Evolutionary conservation across 192 early-diverging fungal genomes (phyloP), one percentile per base, ranked within the genome.

Genomic region (Rhizophagus sp.): DNA sequence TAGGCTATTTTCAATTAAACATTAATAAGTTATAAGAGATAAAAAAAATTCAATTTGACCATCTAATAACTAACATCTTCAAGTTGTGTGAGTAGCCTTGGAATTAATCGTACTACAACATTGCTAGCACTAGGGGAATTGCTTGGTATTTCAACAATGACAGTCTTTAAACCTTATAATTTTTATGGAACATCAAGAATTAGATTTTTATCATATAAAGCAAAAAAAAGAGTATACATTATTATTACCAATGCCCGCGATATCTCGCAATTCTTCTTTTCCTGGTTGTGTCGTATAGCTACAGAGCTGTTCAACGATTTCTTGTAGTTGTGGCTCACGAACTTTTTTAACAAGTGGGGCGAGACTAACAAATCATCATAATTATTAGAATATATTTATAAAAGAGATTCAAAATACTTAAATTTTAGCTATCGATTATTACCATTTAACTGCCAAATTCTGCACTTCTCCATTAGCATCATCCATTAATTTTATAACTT

Each of bases 391-490:
- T 27, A 27, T 4, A 44, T 30, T 36, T 50, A 15, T 73, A 76
- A 27, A 62, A 5, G 5, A 6, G 3, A 6, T 41, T 50, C 33
- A 27, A 25, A 69, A 69, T 7, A 61, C 68, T n/a, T 62, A 7
- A 24, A 72, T 62, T n/a, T 24, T 24, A 19, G 72, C 3, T 24
- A 80, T 52, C 41, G 36, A 36, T 39, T 22, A 44, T 83, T 86
- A 91, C 90, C 88, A 91, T 82, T 91, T 92, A 8, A 92, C 90
- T 36, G 91, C 91, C 75, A 94, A 73, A 80, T 95, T 96, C 80
- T 96, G 95, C 10, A 97, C 95, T 82, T 96, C 95, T 22, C 91
- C 90, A 81, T 96, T 97, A 72, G 89, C 89, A 84, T 97, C 95
- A 50, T 93, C 87, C 81, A 96, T 88, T 61, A 93, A 84, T 65